A percentile compares a stretch with the other conserved stretches of the same genome.
phyloP scores from a whole-genome alignment of 164 flowering plant species.

The Aristolochia californica region DNA sequence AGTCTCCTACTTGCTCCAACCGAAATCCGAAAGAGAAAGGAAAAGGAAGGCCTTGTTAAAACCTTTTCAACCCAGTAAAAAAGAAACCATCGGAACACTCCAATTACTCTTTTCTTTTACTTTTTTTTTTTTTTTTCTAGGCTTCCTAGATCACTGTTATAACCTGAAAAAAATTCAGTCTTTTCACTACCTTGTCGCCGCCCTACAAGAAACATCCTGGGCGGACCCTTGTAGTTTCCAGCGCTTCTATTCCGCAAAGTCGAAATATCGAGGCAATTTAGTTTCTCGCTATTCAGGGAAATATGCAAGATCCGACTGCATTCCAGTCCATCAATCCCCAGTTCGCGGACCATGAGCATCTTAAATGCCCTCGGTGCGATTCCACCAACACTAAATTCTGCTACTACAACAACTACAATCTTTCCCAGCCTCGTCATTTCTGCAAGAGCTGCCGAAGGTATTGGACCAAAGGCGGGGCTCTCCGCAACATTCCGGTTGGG shows the following conservation, averaged over 20 bases:
- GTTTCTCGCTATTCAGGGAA: background rate
- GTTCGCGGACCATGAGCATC: constrained; percentile 50
- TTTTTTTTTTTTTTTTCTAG: too few species aligned
- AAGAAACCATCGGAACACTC: too few species aligned
- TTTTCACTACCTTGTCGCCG: too few species aligned
- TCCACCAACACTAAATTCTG: constrained; percentile 70
- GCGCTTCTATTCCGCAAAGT: background rate
- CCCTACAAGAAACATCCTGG: too few species aligned
- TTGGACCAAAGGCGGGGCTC: constrained; percentile 36
- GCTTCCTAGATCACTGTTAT: too few species aligned
- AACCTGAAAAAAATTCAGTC: too few species aligned
- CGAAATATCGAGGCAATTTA: background rate
- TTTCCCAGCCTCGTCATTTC: constrained; percentile 32
- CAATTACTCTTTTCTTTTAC: too few species aligned
- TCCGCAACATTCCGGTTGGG: constrained; percentile 82
- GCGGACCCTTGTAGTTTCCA: too few species aligned
- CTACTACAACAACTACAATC: constrained; percentile 33
- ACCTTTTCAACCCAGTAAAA: too few species aligned
- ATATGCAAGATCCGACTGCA: constrained; percentile 51
- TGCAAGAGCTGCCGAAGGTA: constrained; percentile 28
- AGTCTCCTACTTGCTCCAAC: too few species aligned
- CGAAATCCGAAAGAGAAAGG: too few species aligned
- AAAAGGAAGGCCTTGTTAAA: too few species aligned
- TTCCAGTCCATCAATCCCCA: constrained; percentile 38
- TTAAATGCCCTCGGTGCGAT: constrained; percentile 77